Conservation (phyloP, 2,329 filamentous ascomycete genomes). For the Fusarium robinianum region DNA sequence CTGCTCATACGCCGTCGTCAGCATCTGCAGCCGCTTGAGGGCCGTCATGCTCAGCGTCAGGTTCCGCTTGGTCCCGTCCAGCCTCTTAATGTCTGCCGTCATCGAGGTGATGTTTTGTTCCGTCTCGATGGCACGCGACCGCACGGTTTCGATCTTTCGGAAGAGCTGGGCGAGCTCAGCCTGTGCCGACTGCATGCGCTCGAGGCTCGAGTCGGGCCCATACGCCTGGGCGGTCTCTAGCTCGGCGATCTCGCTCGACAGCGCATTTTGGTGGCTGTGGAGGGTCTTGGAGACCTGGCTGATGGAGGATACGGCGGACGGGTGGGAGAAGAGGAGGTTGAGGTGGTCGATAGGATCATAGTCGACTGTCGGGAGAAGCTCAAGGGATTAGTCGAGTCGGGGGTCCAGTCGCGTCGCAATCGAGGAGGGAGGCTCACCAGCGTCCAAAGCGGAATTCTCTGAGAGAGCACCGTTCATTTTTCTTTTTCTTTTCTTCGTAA, state of each 20-base stretch:
- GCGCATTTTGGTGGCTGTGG: constrained; percentile 75
- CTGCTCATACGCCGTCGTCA: constrained; percentile 99
- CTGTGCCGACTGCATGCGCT: constrained; percentile 90
- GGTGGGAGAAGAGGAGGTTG: constrained; percentile 90
- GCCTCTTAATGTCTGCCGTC: constrained; percentile 97
- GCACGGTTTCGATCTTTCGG: constrained; percentile 91
- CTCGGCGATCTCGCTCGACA: constrained; percentile 75
- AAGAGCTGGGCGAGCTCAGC: constrained; percentile 88
- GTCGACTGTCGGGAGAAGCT: constrained; percentile 55
- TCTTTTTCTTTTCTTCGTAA: no score
- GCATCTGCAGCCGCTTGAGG: constrained; percentile 94
- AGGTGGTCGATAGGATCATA: constrained; percentile 94
- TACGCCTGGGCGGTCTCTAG: constrained; percentile 80
- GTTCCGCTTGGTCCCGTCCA: constrained; percentile 96
- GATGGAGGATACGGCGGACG: constrained; percentile 80
- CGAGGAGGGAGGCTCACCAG: constrained; percentile 43
- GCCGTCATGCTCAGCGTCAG: constrained; percentile 97
- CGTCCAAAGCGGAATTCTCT: constrained; percentile 49
- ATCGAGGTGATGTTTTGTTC: constrained; percentile 97
- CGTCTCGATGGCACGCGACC: constrained; percentile 84
- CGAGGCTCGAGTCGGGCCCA: constrained; percentile 83
- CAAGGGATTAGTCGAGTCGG: constrained; percentile 28
- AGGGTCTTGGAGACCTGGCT: constrained; percentile 74
- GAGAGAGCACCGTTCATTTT: constrained; percentile 48
- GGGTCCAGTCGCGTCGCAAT: constrained; percentile 9